These are phyloP conservation scores for Stentor roeselii DNA, from an alignment of 73 alveolate genomes.

Conservation along the genomic window DNA sequence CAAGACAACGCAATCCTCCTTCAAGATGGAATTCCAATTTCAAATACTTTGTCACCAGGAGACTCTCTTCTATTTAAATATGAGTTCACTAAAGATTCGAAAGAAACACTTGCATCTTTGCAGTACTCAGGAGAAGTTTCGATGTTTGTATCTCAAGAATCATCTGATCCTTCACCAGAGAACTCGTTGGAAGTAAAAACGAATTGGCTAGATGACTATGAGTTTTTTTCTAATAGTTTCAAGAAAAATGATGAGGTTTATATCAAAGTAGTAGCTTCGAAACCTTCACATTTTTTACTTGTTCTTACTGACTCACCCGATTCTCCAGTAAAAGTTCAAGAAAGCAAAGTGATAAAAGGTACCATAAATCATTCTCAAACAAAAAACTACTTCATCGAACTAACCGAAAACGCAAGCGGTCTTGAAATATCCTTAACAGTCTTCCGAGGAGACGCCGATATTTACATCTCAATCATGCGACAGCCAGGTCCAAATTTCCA, in stretches of 20 bases:
- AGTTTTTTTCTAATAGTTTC: neutral
- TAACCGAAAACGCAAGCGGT: neutral
- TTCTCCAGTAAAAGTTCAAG: neutral
- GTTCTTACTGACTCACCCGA: neutral
- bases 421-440: neutral
- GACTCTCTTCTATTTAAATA: neutral
- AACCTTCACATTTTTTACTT: neutral
- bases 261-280: neutral
- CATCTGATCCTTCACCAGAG: neutral
- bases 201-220: neutral
- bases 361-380: neutral
- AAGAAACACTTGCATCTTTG: neutral
- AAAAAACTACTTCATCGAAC: neutral
- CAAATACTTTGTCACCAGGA: neutral
- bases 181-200: no score
- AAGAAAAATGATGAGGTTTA: neutral
- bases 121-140: neutral
- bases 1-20: neutral
- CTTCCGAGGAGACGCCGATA: slow-evolving; percentile 28
- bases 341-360: neutral
- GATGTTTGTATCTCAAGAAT: neutral
- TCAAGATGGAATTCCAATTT: neutral
- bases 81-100: neutral
- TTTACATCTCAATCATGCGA: neutral
- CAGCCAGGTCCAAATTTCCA: neutral